Percentiles rank a stretch among this genome's conserved stretches.
Conservation (phyloP, 1,139 yeast species). For the Candida sp. region DNA sequence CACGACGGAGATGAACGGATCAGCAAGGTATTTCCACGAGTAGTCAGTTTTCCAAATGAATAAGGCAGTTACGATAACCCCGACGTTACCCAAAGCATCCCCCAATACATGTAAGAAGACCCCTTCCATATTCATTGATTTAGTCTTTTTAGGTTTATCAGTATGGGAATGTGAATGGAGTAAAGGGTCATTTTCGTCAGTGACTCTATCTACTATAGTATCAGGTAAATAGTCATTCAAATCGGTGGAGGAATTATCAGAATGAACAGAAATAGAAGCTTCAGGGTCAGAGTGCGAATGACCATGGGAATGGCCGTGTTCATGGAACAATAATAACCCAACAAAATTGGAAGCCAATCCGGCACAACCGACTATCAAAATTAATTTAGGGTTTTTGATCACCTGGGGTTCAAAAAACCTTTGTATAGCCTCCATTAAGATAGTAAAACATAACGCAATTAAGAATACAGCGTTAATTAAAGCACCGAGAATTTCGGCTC, state of each 20-base stretch:
- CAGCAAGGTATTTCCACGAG: conserved; percentile 83
- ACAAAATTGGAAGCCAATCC: conserved; percentile 81
- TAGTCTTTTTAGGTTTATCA: conserved; percentile 25
- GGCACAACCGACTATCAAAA: conserved; percentile 75
- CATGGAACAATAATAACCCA: conserved; percentile 88
- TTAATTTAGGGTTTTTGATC: conserved; percentile 75
- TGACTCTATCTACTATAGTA: conserved; percentile 29
- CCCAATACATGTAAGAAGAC: conserved; percentile 94
- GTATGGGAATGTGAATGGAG: conserved; percentile 9
- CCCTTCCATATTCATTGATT: conserved; percentile 94
- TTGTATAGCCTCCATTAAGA: conserved; percentile 89
- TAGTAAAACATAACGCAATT: conserved; percentile 88
- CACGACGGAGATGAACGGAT: conserved; percentile 80
- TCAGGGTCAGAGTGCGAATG: conserved; percentile 25
- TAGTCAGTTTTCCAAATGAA: conserved; percentile 93
- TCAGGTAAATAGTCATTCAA: conserved; percentile 38
- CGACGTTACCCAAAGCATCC: conserved; percentile 93
- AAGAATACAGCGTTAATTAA: conserved; percentile 89
- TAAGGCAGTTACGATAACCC: conserved; percentile 86
- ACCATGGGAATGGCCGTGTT: conserved; percentile 73
- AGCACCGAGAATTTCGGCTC: conserved; percentile 95
- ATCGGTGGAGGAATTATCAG: conserved; percentile 17
- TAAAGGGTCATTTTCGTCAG: conserved; percentile 29
- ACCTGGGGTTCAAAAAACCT: conserved; percentile 79
- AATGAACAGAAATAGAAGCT: conserved; percentile 15